Base-by-base conservation (phyloP, 1,284 basidiomycete genomes). In the Schizopora paradoxa region DNA sequence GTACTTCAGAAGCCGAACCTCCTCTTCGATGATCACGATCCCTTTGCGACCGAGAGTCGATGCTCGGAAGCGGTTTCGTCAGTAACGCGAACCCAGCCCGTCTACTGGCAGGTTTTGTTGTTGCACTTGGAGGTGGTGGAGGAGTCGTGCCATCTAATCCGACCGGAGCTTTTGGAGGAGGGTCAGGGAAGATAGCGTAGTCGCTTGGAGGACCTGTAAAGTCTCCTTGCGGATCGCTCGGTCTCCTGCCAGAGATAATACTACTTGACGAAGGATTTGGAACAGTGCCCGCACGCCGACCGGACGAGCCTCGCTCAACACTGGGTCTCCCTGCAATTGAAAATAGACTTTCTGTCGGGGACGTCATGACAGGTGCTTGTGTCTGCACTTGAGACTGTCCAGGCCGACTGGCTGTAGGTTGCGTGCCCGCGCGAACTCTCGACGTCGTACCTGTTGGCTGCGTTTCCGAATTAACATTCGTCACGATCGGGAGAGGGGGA, bases 181-280 rank as follows among this genome's bases (percentile, higher is more conserved):
- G 85, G 44, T 82, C 81, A 18, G 80, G 82, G 52, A 85, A 84
- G 47, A 72, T 70, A 14, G 84, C 78, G 63, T 81, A 85, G 49
- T 82, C 79, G 45, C 72, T 75, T 34, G 84, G 70, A 28, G 83
- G 81, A 2, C 82, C 84, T 11, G 66, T 70, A 51, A 71, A 83
- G 41, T 60, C 33, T 74, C 77, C 53, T 75, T 70, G 2, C 43
- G 41, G 7, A 49, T 29, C 54, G 51, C 25, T 55, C 51, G 45
- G 51, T 52, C 37, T 55, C 56, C 28, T 59, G 58, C 28, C 51
- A 41, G 8, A 58, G 48, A n/a, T n/a, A n/a, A n/a, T n/a, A n/a
- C n/a, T n/a, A n/a, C n/a, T n/a, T n/a, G n/a, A n/a, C n/a, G n/a
- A n/a, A n/a, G n/a, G n/a, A 37, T 19, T 42, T 29, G 38, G 49